These are phyloP conservation scores for Lepidium sativum DNA, from an alignment of 345 rosid genomes.

Conservation along the genomic window DNA sequence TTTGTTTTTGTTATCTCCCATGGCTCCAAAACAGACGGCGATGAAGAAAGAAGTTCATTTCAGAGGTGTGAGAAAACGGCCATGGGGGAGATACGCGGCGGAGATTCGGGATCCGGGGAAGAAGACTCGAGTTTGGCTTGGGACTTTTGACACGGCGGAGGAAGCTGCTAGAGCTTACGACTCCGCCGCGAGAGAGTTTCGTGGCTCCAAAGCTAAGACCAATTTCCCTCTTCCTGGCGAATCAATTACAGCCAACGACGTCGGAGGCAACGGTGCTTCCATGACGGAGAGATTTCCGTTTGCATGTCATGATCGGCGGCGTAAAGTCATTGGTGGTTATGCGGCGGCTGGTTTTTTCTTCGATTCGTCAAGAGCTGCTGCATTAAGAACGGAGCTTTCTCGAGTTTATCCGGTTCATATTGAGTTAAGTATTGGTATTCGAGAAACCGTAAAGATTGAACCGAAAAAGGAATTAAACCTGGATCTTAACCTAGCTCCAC, in stretches of 20 bases:
- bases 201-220: slow-evolving; percentile 60
- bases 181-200: slow-evolving; percentile 51
- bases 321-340: background rate
- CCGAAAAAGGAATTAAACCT: slow-evolving; percentile 31
- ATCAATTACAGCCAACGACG: no score
- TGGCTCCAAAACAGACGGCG: slow-evolving; percentile 18
- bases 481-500: slow-evolving; percentile 71
- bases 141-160: slow-evolving; percentile 62
- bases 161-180: slow-evolving; percentile 69
- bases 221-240: slow-evolving; percentile 45
- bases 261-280: slow-evolving; percentile 20
- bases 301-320: slow-evolving; percentile 31
- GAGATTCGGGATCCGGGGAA: slow-evolving; percentile 69
- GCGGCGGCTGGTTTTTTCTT: slow-evolving; percentile 33
- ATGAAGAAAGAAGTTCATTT: slow-evolving; percentile 32
- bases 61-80: slow-evolving; percentile 63
- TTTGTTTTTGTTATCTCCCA: background rate
- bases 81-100: slow-evolving; percentile 79
- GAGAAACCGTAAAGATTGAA: slow-evolving; percentile 30
- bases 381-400: slow-evolving; percentile 20
- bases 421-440: slow-evolving; percentile 19
- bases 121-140: slow-evolving; percentile 69
- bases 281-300: slow-evolving; percentile 44
- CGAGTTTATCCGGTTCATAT: slow-evolving; percentile 38
- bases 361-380: slow-evolving; percentile 30